A percentile compares a stretch with the other conserved stretches of the same genome.
phyloP scores from a whole-genome alignment of 2,329 filamentous ascomycete genomes.

The Aspergillus uvarum region DNA sequence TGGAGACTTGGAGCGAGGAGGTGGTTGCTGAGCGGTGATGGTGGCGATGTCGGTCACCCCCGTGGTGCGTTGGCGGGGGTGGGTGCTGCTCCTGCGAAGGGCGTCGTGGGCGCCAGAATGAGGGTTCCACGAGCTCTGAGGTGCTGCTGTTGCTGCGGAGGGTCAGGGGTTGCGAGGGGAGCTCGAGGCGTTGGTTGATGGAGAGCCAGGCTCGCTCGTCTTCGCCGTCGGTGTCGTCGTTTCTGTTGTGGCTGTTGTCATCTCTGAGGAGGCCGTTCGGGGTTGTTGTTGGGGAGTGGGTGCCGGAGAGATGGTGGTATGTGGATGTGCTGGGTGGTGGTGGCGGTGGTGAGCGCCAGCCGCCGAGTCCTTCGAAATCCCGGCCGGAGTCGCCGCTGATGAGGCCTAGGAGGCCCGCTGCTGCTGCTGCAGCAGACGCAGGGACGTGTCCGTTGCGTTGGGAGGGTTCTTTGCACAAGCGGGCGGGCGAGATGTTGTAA shows the following conservation, averaged over 20 bases:
- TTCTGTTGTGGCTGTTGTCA: constrained; percentile 8
- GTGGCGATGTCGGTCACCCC: constrained; percentile 17
- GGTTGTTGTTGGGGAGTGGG: constrained; percentile 22
- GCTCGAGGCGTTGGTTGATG: constrained; percentile 39
- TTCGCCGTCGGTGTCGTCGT: constrained; percentile 24
- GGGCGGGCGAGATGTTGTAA: constrained; percentile 3
- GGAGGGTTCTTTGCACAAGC: constrained; percentile 17
- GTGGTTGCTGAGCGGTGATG: constrained; percentile 38
- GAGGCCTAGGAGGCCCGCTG: constrained; percentile 24
- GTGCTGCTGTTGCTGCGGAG: constrained; percentile 15
- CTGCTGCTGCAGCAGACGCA: constrained; percentile 3
- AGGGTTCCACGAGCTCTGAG: constrained; percentile 9
- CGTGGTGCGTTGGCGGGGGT: background rate
- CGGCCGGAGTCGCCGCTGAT: constrained; percentile 37
- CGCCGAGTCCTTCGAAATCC: constrained; percentile 48
- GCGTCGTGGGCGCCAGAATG: background rate
- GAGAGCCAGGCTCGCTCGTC: constrained; percentile 42
- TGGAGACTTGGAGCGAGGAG: constrained; percentile 16
- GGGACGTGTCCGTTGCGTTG: constrained; percentile 16
- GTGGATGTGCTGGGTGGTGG: constrained; percentile 14
- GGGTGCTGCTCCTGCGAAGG: background rate
- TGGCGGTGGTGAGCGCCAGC: constrained; percentile 35
- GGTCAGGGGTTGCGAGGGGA: constrained; percentile 34
- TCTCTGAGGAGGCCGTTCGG: background rate
- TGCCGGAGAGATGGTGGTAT: constrained; percentile 22